Conservation (phyloP, 371 early-diverging fungal species). For the Cokeromyces recurvatus region DNA sequence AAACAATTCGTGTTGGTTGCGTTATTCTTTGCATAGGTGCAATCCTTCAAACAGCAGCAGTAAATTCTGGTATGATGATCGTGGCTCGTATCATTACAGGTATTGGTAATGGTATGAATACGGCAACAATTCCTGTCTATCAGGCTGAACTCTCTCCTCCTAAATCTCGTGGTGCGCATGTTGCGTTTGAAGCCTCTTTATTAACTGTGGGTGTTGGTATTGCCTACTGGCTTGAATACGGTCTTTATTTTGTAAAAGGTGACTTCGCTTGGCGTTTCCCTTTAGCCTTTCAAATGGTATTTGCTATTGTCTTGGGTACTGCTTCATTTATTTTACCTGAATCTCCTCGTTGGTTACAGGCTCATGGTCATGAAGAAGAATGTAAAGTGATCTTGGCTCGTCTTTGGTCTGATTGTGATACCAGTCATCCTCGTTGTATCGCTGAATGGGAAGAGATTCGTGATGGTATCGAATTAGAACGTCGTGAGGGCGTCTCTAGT, state of each 20-base stretch:
- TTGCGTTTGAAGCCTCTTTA: constrained; percentile 32
- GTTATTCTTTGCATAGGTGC: constrained; percentile 30
- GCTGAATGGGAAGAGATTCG: constrained; percentile 37
- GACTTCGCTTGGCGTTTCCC: constrained; percentile 51
- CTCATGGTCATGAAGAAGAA: constrained; percentile 34
- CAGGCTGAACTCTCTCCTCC: constrained; percentile 50
- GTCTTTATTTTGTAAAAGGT: constrained; percentile 30
- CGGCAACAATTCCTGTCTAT: constrained; percentile 48
- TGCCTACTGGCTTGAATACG: constrained; percentile 46
- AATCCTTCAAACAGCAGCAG: constrained; percentile 35
- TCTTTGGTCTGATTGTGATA: constrained; percentile 29
- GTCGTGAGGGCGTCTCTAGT: constrained; percentile 35
- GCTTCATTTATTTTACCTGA: constrained; percentile 49
- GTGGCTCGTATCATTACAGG: constrained; percentile 51
- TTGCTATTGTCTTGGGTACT: constrained; percentile 38
- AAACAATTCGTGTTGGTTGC: constrained; percentile 30
- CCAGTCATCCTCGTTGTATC: constrained; percentile 26
- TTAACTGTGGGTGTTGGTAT: constrained; percentile 31
- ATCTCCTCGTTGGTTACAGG: constrained; percentile 55
- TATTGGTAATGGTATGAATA: constrained; percentile 51
- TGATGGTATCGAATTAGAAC: constrained; percentile 35
- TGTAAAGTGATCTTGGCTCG: constrained; percentile 37
- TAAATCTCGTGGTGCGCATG: constrained; percentile 32
- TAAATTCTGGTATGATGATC: constrained; percentile 32
- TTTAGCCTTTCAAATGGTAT: constrained; percentile 44